Evolutionary conservation across 345 rosid species (phyloP), one percentile per base, ranked within the genome.

Genomic region (Syzygium grande): DNA sequence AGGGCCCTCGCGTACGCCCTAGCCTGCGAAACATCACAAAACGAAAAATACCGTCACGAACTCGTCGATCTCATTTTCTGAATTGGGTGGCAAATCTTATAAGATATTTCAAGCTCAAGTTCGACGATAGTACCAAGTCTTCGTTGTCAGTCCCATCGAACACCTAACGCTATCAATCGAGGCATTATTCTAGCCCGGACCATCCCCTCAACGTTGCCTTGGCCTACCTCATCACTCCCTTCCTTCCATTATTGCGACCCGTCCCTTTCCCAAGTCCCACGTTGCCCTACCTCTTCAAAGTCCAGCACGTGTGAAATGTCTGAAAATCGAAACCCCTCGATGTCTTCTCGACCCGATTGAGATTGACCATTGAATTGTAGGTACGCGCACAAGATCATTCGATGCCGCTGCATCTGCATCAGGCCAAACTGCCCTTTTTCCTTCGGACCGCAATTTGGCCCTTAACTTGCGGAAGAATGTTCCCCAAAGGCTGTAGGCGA

Each of bases 1-100:
- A 95, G 79, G 6, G 94, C 98, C 92, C 94, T 97, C 1, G 99
- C 99, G 43, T 94, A 96, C 49, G 94, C 91, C 91, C 99, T 92
- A n/a, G 99, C 99, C 98, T 97, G 94, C 86, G 78, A 89, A 85
- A 46, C 38, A 83, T 30, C 10, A 86, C 6, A 51, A 16, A 49
- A 17, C n/a, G 25, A 34, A 16, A 38, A 16, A 11, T 11, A 6
- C 46, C 46, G 52, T 49, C 14, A 84, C 7, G 85, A 51, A 9
- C 11, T 3, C 2, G 73, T 6, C n/a, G 13, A 61, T 5, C 46
- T 43, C 46, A 43, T 43, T 43, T 43, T 43, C 19, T 61, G 73
- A n/a, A n/a, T 61, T 3, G 73, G 73, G 34, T 61, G 73, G 73
- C 43, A 79, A 21, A 79, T 15, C 51, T 14, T 78, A 51, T 78